Evolutionary conservation across 1,284 basidiomycete genomes (phyloP), one percentile per base, ranked within the genome.

Genomic region (Spongiforma sp.): DNA sequence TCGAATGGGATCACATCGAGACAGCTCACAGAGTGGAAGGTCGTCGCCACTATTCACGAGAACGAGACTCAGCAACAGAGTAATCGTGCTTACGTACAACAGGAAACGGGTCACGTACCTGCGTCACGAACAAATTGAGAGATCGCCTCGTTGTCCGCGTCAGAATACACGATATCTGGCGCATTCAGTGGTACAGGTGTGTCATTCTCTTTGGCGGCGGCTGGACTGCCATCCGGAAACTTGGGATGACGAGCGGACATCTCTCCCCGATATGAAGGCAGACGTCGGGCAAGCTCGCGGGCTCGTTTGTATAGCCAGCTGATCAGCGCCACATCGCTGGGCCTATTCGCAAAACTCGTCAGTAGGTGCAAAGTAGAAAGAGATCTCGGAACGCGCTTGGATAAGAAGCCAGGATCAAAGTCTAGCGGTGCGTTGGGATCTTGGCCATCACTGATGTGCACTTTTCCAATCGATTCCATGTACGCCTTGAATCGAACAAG

Each of bases 261-360:
- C 66, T 89, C 88, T 12, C 88, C 88, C 14, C 83, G 80, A 73
- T 82, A 90, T 33, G 74, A 76, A 0, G 78, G 76, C 81, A 89
- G 83, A 6, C 88, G 83, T 24, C 89, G 82, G 4, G 80, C 82
- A 19, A 67, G 63, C 17, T 65, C 0, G 66, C 77, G 83, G 83
- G 88, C 57, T 81, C 75, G 59, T 37, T 68, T 66, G 61, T 87
- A 74, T 37, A 64, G 28, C 34, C 37, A 50, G n/a, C 26, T 56
- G 9, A 66, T 50, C 14, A 55, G 28, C 19, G 19, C 12, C 26
- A 65, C 21, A 32, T 65, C 64, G 36, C 50, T 36, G 17, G 56
- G 3, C 32, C 65, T 52, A 26, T 4, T 65, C 8, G n/a, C 58
- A 1, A 3, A 26, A 14, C 14, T 34, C 11, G 33, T 65, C 33